A percentile compares a stretch with the other conserved stretches of the same genome.
Conservation (phyloP, 73 alveolate species). For the Paramecium caudatum region DNA sequence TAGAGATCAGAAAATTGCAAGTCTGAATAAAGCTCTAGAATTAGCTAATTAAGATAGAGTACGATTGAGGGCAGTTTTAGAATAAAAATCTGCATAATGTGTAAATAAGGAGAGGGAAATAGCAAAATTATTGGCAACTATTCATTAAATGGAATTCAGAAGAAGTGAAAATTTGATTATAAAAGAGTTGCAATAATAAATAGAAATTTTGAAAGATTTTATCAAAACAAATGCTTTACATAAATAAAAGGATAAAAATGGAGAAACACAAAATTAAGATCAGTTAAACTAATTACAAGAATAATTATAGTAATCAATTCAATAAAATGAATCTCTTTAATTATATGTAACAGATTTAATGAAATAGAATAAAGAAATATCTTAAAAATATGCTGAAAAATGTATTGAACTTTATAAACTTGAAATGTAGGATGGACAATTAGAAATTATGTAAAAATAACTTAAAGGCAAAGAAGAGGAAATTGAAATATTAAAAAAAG, state of each 20-base stretch:
- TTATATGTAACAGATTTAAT: slow-evolving; percentile 19
- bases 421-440: neutral
- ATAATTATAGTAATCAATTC: neutral
- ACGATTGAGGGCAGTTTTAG: slow-evolving; percentile 36
- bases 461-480: slow-evolving; percentile 54
- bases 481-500: slow-evolving; percentile 44
- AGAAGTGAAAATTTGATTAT: neutral
- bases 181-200: neutral
- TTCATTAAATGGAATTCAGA: slow-evolving; percentile 57
- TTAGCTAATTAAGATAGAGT: slow-evolving; percentile 34
- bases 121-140: slow-evolving; percentile 59
- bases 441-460: slow-evolving; percentile 27
- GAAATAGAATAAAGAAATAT: slow-evolving; percentile 17
- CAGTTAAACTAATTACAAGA: neutral
- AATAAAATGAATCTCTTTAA: slow-evolving; percentile 10
- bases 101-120: slow-evolving; percentile 64
- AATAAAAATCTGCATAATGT: slow-evolving; percentile 26
- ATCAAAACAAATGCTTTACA: slow-evolving; percentile 23
- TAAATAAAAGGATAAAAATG: neutral
- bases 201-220: neutral
- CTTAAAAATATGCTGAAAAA: slow-evolving; percentile 27
- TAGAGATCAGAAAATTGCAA: neutral
- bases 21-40: slow-evolving; percentile 42
- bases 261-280: neutral
- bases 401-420: slow-evolving; percentile 3